Evolutionary conservation across 371 early-diverging fungal genomes (phyloP).

Genomic region (Vairimorpha necatrix): DNA sequence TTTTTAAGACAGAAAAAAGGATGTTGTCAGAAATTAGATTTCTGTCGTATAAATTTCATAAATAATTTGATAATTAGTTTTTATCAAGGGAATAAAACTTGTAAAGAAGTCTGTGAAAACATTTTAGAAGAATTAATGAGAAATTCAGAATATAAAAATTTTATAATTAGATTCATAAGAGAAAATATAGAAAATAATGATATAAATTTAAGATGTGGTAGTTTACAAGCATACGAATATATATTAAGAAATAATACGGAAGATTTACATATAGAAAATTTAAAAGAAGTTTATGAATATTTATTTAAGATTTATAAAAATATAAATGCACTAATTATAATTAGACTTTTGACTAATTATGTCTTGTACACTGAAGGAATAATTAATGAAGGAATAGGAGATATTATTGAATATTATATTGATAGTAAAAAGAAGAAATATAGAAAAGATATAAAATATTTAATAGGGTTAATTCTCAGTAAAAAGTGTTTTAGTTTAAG

Average conservation of each 20-base stretch:
- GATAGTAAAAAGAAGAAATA: constrained; percentile 27
- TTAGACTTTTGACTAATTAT: constrained; percentile 8
- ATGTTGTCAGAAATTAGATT: neutral
- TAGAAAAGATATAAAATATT: constrained; percentile 15
- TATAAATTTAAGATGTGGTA: neutral
- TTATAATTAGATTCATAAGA: neutral
- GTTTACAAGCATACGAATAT: neutral
- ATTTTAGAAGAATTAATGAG: constrained; percentile 13
- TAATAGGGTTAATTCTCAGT: neutral
- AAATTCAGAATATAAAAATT: neutral
- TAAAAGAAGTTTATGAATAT: neutral
- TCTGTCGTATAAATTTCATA: constrained; percentile 6
- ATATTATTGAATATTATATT: constrained; percentile 23
- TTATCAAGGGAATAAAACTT: constrained; percentile 12
- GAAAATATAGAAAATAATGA: neutral
- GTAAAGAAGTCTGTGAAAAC: neutral
- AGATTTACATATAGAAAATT: neutral
- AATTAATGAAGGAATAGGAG: neutral
- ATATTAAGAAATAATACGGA: constrained; percentile 4
- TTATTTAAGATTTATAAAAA: constrained; percentile 1
- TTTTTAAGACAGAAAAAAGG: neutral
- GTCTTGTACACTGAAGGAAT: neutral
- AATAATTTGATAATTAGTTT: neutral
- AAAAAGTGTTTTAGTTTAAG: neutral
- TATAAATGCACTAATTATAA: constrained; percentile 10